Evolutionary conservation across 306 rosid genomes (phyloP).

Genomic region (Cucumis cinereus): DNA sequence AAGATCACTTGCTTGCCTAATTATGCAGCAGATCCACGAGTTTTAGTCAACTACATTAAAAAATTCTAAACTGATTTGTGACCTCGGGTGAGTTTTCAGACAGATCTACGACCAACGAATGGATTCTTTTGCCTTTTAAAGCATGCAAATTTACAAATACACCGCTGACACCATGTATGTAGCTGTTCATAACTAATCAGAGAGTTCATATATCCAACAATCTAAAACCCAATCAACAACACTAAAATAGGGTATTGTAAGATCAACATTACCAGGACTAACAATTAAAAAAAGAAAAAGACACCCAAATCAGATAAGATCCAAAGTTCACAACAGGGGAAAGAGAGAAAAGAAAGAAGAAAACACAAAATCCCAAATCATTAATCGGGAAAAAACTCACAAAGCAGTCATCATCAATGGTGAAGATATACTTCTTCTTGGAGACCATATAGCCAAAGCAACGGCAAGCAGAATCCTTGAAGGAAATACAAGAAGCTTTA

Average conservation of each 20-base stretch:
- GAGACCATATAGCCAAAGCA: conserved; percentile 82
- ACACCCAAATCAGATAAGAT: neutral
- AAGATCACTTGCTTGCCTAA: neutral
- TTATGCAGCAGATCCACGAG: neutral
- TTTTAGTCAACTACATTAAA: neutral
- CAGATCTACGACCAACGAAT: neutral
- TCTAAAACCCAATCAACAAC: neutral
- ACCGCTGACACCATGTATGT: neutral
- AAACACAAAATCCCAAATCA: neutral
- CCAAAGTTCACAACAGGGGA: neutral
- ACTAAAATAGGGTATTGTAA: neutral
- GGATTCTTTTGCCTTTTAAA: neutral
- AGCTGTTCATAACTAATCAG: neutral
- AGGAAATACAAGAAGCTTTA: conserved; percentile 70
- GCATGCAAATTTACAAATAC: neutral
- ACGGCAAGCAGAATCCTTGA: conserved; percentile 79
- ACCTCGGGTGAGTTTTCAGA: neutral
- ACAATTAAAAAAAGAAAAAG: neutral
- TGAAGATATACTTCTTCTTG: conserved; percentile 80
- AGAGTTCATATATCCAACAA: neutral
- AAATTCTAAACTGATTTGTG: neutral
- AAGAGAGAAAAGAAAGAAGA: neutral
- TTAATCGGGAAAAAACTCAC: conserved; percentile 24
- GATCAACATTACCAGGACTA: neutral
- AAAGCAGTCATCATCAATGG: conserved; percentile 85